phyloP scores from a whole-genome alignment of 306 rosid species.

The Delonix regia region DNA sequence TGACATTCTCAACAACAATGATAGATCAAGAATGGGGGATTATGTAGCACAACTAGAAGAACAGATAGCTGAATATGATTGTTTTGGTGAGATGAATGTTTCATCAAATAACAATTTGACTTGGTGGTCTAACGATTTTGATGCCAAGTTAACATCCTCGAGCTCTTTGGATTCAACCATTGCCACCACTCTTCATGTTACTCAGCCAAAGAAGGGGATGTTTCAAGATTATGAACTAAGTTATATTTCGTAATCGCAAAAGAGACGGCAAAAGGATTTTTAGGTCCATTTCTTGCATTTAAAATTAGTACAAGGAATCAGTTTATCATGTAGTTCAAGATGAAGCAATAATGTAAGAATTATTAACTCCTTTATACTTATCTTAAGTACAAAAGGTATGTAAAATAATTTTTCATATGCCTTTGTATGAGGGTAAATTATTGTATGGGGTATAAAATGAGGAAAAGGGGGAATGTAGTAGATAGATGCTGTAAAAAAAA shows the following conservation, averaged over 20 bases:
- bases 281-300: not conserved
- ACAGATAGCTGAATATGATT: slow-evolving; percentile 63
- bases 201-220: slow-evolving; percentile 51
- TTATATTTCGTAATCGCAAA: slow-evolving; percentile 52
- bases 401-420: not conserved
- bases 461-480: slow-evolving; percentile 22
- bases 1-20: slow-evolving; percentile 54
- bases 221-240: slow-evolving; percentile 80
- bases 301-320: not conserved
- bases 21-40: slow-evolving; percentile 16
- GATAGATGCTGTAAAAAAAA: slow-evolving; percentile 59
- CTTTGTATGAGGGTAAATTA: slow-evolving; percentile 20
- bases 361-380: not conserved
- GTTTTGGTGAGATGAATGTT: slow-evolving; percentile 61
- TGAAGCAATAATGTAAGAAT: not conserved
- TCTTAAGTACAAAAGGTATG: not conserved
- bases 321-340: not conserved
- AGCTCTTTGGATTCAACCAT: slow-evolving; percentile 73
- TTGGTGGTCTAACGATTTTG: slow-evolving; percentile 83
- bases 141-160: slow-evolving; percentile 68
- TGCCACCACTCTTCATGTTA: slow-evolving; percentile 34
- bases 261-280: slow-evolving; percentile 10
- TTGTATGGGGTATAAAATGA: slow-evolving; percentile 52
- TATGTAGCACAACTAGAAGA: slow-evolving; percentile 47
- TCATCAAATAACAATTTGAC: slow-evolving; percentile 54